A percentile compares a stretch with the other conserved stretches of the same genome.
phyloP scores from a whole-genome alignment of 768 basidiomycete genomes.

The Termitomyces titanicus region DNA sequence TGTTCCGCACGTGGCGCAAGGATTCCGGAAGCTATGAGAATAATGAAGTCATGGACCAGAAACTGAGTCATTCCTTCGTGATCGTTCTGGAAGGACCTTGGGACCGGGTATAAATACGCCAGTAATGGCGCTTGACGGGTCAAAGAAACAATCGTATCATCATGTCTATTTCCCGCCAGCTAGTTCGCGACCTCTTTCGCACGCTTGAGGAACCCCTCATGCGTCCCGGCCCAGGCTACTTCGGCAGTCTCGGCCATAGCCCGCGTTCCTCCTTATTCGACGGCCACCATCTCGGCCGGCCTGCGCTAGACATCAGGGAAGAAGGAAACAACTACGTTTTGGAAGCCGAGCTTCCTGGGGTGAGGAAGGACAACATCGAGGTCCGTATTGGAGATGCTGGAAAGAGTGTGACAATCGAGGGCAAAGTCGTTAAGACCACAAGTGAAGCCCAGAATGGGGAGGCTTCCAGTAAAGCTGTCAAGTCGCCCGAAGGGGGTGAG shows the following conservation, averaged over 20 bases:
- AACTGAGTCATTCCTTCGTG: slow-evolving; percentile 1
- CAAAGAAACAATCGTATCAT: slow-evolving; percentile 1
- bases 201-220: slow-evolving; percentile 70
- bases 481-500: slow-evolving; percentile 6
- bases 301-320: slow-evolving; percentile 68
- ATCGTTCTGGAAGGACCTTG: slow-evolving; percentile 8
- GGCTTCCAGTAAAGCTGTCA: slow-evolving; percentile 1
- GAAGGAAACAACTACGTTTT: slow-evolving; percentile 61
- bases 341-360: slow-evolving; percentile 76
- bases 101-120: slow-evolving; percentile 6
- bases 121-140: not conserved
- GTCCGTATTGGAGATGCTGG: slow-evolving; percentile 70
- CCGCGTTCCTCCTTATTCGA: slow-evolving; percentile 33
- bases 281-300: slow-evolving; percentile 42
- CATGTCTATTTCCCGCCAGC: slow-evolving; percentile 66
- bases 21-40: not conserved
- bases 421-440: slow-evolving; percentile 40
- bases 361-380: slow-evolving; percentile 73
- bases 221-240: slow-evolving; percentile 23
- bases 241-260: slow-evolving; percentile 7
- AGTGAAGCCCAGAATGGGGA: slow-evolving; percentile 10
- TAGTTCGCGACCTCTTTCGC: slow-evolving; percentile 70
- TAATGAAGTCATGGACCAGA: not conserved
- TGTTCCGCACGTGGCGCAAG: slow-evolving; percentile 5
- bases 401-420: slow-evolving; percentile 69